A percentile compares a stretch with the other conserved stretches of the same genome.
Conservation (phyloP, 2,329 filamentous ascomycete genomes). For the Rhynchosporium agropyri region DNA sequence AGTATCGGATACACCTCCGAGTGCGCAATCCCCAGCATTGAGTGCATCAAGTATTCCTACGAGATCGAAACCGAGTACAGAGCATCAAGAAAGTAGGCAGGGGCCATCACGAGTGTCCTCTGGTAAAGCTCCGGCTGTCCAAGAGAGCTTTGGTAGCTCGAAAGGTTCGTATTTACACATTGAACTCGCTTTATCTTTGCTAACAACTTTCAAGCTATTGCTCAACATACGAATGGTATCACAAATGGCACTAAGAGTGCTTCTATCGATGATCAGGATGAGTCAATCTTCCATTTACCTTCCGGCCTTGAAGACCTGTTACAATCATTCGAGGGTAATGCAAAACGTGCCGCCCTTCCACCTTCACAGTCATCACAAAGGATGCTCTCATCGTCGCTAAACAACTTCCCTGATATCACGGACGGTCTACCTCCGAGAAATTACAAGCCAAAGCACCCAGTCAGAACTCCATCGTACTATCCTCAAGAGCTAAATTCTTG, state of each 20-base stretch:
- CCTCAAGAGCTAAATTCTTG: constrained; percentile 90
- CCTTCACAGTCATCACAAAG: constrained; percentile 68
- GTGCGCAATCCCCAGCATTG: constrained; percentile 54
- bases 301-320: constrained; percentile 86
- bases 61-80: constrained; percentile 50
- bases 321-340: constrained; percentile 85
- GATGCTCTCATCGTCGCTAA: constrained; percentile 75
- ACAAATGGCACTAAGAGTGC: constrained; percentile 54
- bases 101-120: constrained; percentile 34
- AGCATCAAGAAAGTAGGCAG: constrained; percentile 47
- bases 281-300: constrained; percentile 92
- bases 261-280: constrained; percentile 54
- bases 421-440: constrained; percentile 83
- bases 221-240: constrained; percentile 53
- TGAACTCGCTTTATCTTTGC: constrained; percentile 19
- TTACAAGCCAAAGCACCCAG: constrained; percentile 82
- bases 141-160: constrained; percentile 49
- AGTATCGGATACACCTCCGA: constrained; percentile 46
- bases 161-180: constrained; percentile 46
- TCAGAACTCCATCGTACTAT: constrained; percentile 80
- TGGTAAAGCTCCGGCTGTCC: constrained; percentile 42
- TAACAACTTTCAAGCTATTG: constrained; percentile 31
- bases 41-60: constrained; percentile 49
- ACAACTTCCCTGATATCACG: constrained; percentile 68
- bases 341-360: constrained; percentile 58